These are phyloP conservation scores for Anthoceros angustus DNA, from an alignment of 225 moss, liverwort and hornwort genomes.

Conservation along the genomic window DNA sequence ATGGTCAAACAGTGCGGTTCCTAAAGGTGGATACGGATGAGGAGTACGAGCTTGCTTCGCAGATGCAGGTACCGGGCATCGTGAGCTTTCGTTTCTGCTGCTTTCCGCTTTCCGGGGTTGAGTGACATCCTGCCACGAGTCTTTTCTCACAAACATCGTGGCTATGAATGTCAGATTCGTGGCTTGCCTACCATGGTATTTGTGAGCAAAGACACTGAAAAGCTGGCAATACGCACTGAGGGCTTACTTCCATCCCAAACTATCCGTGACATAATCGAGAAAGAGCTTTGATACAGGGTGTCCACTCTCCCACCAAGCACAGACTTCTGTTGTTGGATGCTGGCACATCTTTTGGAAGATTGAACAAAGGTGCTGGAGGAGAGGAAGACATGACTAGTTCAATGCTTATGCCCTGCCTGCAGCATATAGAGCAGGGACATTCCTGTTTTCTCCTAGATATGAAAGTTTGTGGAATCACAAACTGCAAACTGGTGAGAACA, in stretches of 20 bases:
- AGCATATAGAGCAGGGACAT: too few species aligned
- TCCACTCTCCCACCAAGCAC: too few species aligned
- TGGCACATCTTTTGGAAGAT: too few species aligned
- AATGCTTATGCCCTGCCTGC: too few species aligned
- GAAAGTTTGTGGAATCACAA: too few species aligned
- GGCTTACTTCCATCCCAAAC: constrained; percentile 55
- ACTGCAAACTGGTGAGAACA: too few species aligned
- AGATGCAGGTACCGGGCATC: constrained; percentile 51
- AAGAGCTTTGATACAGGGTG: constrained; percentile 22
- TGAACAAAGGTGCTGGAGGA: too few species aligned
- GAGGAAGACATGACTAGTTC: too few species aligned
- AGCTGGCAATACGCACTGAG: constrained; percentile 86
- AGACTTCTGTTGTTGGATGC: too few species aligned
- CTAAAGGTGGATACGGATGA: constrained; percentile 95
- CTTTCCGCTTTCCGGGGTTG: too few species aligned
- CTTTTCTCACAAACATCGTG: not conserved
- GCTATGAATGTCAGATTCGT: constrained; percentile 47
- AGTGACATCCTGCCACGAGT: not conserved
- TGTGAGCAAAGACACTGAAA: constrained; percentile 68
- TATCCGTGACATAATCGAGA: constrained; percentile 88
- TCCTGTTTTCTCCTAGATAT: too few species aligned
- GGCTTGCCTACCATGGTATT: constrained; percentile 93
- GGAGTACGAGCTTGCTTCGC: constrained; percentile 81
- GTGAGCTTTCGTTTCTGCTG: too few species aligned
- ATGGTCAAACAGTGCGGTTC: constrained; percentile 59